These are phyloP conservation scores for Acer yangbiense DNA, from an alignment of 345 rosid genomes.

Conservation along the genomic window DNA sequence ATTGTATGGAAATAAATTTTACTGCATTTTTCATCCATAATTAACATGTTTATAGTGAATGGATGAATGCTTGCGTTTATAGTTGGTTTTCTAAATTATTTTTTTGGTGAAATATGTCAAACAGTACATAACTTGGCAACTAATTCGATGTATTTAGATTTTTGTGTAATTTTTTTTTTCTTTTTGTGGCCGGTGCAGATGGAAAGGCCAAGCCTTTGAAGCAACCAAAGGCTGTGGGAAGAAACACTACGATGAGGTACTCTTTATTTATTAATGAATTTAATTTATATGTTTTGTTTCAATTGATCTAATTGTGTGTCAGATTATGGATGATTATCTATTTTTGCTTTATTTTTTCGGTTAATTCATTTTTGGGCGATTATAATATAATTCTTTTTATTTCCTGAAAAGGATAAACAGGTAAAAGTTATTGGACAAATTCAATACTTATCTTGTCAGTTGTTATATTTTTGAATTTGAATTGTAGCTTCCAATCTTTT, in stretches of 20 bases:
- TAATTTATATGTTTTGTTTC: not conserved
- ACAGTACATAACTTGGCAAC: too few relatives aligned
- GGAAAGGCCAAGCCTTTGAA: slow-evolving; percentile 91
- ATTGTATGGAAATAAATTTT: too few relatives aligned
- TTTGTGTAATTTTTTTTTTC: not conserved
- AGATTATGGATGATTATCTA: not conserved
- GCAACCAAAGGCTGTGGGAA: slow-evolving; percentile 61
- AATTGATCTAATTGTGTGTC: not conserved
- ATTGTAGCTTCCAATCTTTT: too few relatives aligned
- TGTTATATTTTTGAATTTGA: not conserved
- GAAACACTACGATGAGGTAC: slow-evolving; percentile 83
- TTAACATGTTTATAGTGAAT: too few relatives aligned
- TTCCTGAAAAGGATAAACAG: not conserved
- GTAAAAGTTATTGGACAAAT: not conserved
- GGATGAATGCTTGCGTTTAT: too few relatives aligned
- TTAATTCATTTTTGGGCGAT: not conserved
- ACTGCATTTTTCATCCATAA: too few relatives aligned
- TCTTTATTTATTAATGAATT: not conserved
- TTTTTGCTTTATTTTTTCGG: not conserved
- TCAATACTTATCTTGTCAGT: not conserved
- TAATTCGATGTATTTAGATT: not conserved
- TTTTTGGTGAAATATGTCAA: too few relatives aligned
- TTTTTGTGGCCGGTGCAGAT: slow-evolving; percentile 32
- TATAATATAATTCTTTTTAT: not conserved
- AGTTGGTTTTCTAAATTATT: too few relatives aligned